Percentiles rank a stretch among this genome's conserved stretches.
Conservation (phyloP, 2,329 filamentous ascomycete genomes). For the Fusarium haematococcum region DNA sequence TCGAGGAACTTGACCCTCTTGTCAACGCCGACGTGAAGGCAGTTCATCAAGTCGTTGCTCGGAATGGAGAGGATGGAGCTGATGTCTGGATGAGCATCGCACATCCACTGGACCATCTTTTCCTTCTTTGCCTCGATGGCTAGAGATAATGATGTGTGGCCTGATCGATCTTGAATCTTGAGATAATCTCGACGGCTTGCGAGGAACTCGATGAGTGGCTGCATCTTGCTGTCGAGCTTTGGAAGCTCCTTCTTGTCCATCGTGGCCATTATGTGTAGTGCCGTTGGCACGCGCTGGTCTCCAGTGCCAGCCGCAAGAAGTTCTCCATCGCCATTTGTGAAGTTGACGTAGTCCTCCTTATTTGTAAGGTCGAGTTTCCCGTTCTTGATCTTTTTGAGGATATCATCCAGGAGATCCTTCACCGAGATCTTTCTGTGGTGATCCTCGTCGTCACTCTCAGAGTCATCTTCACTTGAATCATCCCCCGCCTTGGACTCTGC, state of each 20-base stretch:
- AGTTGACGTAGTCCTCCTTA: background rate
- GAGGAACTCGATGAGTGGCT: constrained; percentile 15
- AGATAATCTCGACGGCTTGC: background rate
- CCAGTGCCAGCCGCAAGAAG: constrained; percentile 18
- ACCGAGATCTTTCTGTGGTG: background rate
- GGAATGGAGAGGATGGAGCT: background rate
- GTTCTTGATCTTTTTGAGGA: background rate
- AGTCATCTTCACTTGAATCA: constrained; percentile 26
- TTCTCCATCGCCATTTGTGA: constrained; percentile 12
- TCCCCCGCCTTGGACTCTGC: background rate
- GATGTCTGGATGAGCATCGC: constrained; percentile 7
- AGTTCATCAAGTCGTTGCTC: constrained; percentile 5
- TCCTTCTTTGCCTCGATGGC: constrained; percentile 6
- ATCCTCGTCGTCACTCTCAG: constrained; percentile 30
- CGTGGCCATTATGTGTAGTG: constrained; percentile 30
- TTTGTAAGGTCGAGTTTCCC: constrained; percentile 4
- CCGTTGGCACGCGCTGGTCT: constrained; percentile 27
- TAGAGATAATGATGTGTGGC: background rate
- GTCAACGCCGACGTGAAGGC: constrained; percentile 10
- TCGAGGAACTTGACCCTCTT: constrained; percentile 35
- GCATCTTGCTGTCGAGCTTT: constrained; percentile 30
- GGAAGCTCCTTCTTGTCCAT: constrained; percentile 30
- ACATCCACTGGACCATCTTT: constrained; percentile 14
- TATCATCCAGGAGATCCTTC: background rate
- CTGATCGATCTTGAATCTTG: background rate